Conservation (phyloP, 2,329 filamentous ascomycete species). For the Paradendryphiella salina region DNA sequence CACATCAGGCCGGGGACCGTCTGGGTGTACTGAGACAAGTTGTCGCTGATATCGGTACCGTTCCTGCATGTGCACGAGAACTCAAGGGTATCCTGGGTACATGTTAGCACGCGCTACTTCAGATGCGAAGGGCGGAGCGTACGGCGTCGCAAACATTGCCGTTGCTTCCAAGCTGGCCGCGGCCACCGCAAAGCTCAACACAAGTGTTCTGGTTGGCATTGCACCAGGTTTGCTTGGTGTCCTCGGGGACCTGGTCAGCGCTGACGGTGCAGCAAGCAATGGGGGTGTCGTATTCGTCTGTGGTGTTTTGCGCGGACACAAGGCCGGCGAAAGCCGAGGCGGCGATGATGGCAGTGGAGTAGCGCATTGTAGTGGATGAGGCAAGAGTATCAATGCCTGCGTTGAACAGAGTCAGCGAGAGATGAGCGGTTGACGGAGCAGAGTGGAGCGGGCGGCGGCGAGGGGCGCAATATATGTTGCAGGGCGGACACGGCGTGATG, state of each 20-base stretch:
- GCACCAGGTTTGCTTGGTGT: constrained; percentile 58
- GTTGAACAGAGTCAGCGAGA: constrained; percentile 31
- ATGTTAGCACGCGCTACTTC: constrained; percentile 22
- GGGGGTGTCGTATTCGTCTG: constrained; percentile 23
- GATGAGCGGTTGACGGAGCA: constrained; percentile 13
- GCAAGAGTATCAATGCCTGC: constrained; percentile 46
- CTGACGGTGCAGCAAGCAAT: constrained; percentile 51
- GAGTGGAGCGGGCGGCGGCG: constrained; percentile 10
- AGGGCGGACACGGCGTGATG: not conserved
- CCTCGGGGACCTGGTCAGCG: constrained; percentile 45
- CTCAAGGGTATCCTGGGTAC: constrained; percentile 52
- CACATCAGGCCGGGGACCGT: constrained; percentile 66
- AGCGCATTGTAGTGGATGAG: constrained; percentile 50
- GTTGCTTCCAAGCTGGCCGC: constrained; percentile 46
- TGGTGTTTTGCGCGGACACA: constrained; percentile 52
- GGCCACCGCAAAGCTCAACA: constrained; percentile 60
- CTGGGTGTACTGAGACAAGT: constrained; percentile 55
- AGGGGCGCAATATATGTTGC: not conserved
- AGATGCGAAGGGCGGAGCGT: constrained; percentile 36
- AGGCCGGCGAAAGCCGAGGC: constrained; percentile 53
- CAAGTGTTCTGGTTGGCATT: constrained; percentile 62
- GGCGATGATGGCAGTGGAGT: constrained; percentile 52
- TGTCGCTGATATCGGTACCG: constrained; percentile 54
- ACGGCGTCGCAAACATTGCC: constrained; percentile 62
- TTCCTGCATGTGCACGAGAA: constrained; percentile 63